phyloP scores from a whole-genome alignment of 192 early-diverging fungal genomes.

The Phycomyces nitens region DNA sequence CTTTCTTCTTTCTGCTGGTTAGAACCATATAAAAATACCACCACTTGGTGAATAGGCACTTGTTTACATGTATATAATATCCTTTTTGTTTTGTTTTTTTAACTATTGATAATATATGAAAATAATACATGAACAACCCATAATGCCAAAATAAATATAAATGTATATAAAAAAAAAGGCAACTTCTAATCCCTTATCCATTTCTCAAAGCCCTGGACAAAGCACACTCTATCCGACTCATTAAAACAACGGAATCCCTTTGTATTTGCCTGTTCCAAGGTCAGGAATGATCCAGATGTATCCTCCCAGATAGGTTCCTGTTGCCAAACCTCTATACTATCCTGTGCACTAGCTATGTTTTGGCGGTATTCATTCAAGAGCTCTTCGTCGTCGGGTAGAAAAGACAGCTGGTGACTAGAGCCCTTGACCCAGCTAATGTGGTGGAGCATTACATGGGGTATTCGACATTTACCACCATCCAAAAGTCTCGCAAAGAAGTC shows the following conservation, averaged over 20 bases:
- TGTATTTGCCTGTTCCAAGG: constrained; percentile 15
- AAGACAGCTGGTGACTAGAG: background rate
- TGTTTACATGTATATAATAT: no score
- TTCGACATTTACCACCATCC: background rate
- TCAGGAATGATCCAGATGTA: constrained; percentile 12
- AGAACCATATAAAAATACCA: no score
- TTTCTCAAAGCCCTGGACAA: constrained; percentile 32
- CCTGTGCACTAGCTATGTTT: background rate
- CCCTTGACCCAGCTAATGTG: constrained; percentile 12
- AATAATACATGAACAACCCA: no score
- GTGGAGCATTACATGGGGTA: constrained; percentile 30
- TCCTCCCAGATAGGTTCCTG: constrained; percentile 4
- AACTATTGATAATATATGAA: no score
- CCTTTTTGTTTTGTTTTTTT: no score
- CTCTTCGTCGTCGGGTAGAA: background rate
- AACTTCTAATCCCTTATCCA: constrained; percentile 14
- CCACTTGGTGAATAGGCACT: no score
- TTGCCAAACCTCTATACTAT: constrained; percentile 9
- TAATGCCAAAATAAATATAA: no score
- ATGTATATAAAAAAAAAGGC: no score
- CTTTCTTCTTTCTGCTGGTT: no score
- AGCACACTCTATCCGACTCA: constrained; percentile 30
- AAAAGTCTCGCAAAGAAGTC: constrained; percentile 21
- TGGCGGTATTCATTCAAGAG: constrained; percentile 7
- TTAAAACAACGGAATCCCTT: constrained; percentile 27